phyloP scores from a whole-genome alignment of 208 protist genomes.

The Phytomonas sp. region DNA sequence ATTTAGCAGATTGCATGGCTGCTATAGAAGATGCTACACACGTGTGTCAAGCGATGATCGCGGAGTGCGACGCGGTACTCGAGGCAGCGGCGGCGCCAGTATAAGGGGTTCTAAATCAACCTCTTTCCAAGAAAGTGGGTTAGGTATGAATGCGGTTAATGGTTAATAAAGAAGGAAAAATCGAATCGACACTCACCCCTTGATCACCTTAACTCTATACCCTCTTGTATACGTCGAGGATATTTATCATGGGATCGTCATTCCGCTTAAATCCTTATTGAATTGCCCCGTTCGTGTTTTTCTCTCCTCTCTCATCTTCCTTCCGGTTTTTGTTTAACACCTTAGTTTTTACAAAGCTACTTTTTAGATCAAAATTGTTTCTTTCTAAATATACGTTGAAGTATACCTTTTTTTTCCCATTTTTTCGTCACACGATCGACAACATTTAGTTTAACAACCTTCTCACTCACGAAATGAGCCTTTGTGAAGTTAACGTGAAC shows the following conservation, averaged over 20 bases:
- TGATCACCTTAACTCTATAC: background rate
- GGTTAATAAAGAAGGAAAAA: background rate
- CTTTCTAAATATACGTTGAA: conserved; percentile 2
- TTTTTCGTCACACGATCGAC: conserved; percentile 1
- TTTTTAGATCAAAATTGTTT: conserved; percentile 10
- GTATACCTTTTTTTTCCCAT: conserved; percentile 9
- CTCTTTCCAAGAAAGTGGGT: background rate
- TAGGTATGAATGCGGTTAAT: background rate
- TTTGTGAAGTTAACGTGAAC: conserved; percentile 40
- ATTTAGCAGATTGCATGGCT: conserved; percentile 26
- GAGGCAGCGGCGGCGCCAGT: background rate
- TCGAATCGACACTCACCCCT: background rate
- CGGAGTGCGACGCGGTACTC: conserved; percentile 55
- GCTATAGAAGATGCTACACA: conserved; percentile 34
- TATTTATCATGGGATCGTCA: background rate
- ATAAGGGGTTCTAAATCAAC: background rate
- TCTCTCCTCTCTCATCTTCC: conserved; percentile 13
- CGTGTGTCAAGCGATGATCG: conserved; percentile 52
- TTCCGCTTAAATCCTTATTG: conserved; percentile 2
- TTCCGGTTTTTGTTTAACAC: conserved; percentile 1
- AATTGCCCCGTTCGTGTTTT: conserved; percentile 1
- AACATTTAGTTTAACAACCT: background rate
- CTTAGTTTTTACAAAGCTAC: conserved; percentile 10
- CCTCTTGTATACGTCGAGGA: background rate
- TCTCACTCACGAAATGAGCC: conserved; percentile 19